Percentiles rank a stretch among this genome's conserved stretches.
phyloP scores from a whole-genome alignment of 441 rosid species.

The Arabidopsis hybrid region DNA sequence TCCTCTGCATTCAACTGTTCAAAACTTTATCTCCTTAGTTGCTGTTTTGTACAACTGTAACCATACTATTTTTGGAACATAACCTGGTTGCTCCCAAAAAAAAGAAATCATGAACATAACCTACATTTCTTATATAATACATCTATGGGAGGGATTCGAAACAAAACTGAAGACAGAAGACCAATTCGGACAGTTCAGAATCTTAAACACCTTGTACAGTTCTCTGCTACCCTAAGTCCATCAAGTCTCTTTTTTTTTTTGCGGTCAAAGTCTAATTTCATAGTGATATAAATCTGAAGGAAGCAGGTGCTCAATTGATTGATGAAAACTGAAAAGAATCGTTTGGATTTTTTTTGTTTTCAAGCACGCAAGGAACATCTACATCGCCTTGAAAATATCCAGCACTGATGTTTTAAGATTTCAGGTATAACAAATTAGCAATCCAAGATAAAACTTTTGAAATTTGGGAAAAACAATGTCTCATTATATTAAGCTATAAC shows the following conservation, averaged over 20 bases:
- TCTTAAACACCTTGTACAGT: neutral
- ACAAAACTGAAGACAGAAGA: neutral
- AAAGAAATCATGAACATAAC: neutral
- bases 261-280: too few relatives aligned
- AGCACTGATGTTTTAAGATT: neutral
- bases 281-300: neutral
- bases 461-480: neutral
- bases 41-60: neutral
- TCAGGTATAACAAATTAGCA: neutral
- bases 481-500: neutral
- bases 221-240: neutral
- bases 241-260: too few relatives aligned
- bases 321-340: neutral
- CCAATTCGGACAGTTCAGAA: neutral
- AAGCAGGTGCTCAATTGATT: neutral
- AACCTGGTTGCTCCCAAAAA: neutral
- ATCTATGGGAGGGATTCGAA: neutral
- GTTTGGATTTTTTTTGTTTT: neutral
- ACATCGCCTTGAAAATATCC: neutral
- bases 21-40: conserved; percentile 3
- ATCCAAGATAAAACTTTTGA: neutral
- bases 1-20: neutral
- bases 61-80: neutral
- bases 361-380: neutral
- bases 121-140: neutral